phyloP scores from a whole-genome alignment of 768 basidiomycete species.

The Pleurotus platypus region DNA sequence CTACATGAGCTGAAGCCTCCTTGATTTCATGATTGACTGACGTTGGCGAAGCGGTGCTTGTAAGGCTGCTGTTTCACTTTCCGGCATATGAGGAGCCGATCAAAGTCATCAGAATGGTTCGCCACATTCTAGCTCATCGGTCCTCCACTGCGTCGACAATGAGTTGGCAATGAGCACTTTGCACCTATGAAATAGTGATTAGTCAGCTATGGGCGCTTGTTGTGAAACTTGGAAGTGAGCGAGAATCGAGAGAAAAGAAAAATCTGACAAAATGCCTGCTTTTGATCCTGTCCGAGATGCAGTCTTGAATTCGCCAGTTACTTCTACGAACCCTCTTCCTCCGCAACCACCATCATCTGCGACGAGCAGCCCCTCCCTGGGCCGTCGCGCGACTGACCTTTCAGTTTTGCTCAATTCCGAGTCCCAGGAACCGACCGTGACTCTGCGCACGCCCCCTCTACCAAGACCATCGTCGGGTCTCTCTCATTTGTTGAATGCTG shows the following conservation, averaged over 20 bases:
- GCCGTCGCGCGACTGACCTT: constrained; percentile 74
- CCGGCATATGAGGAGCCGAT: no score
- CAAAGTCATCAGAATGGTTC: no score
- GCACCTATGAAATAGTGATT: not conserved
- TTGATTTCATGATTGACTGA: no score
- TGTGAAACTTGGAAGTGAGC: not conserved
- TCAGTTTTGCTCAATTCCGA: constrained; percentile 71
- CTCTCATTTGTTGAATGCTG: constrained; percentile 34
- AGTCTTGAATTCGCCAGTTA: constrained; percentile 72
- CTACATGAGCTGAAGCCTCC: no score
- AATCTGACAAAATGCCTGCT: constrained; percentile 48
- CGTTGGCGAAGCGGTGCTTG: no score
- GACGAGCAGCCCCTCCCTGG: constrained; percentile 41
- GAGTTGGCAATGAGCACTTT: no score
- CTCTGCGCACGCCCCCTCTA: constrained; percentile 23
- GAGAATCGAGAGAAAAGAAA: not conserved
- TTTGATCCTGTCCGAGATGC: constrained; percentile 90
- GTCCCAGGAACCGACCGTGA: constrained; percentile 23
- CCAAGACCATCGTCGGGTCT: constrained; percentile 37
- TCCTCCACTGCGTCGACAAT: no score
- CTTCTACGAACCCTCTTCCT: constrained; percentile 36
- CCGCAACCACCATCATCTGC: constrained; percentile 29
- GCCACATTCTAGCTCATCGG: no score
- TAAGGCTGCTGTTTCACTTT: no score
- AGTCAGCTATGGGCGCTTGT: constrained; percentile 3